Conservation (phyloP, 2,329 filamentous ascomycete species). For the Phaeophleospora eucalypticola region DNA sequence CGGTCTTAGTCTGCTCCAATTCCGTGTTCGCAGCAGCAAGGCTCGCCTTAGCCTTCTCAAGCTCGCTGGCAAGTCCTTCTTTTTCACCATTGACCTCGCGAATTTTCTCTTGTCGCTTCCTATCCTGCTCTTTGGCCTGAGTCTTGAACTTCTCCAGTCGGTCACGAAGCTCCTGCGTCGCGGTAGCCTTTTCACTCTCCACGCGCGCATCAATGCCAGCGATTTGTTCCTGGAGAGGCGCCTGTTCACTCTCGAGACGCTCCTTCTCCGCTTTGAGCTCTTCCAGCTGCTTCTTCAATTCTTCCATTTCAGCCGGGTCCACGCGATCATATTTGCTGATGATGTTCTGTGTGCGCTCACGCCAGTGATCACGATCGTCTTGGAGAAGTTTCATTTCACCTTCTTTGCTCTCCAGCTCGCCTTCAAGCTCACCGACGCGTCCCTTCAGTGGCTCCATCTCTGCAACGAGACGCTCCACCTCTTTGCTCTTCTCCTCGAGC, state of each 20-base stretch:
- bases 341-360: constrained; percentile 92
- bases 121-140: constrained; percentile 48
- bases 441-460: constrained; percentile 79
- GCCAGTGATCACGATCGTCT: constrained; percentile 89
- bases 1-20: constrained; percentile 58
- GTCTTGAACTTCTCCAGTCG: constrained; percentile 36
- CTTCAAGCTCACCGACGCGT: constrained; percentile 76
- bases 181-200: constrained; percentile 29
- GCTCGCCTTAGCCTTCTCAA: constrained; percentile 22
- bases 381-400: constrained; percentile 85
- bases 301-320: constrained; percentile 88
- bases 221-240: constrained; percentile 48
- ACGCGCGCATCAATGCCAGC: constrained; percentile 45
- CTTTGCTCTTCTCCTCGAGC: constrained; percentile 68
- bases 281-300: constrained; percentile 73
- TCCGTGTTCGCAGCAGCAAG: constrained; percentile 39
- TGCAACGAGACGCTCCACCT: constrained; percentile 67
- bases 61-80: constrained; percentile 37
- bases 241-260: constrained; percentile 50
- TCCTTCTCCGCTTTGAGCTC: constrained; percentile 50
- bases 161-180: constrained; percentile 14
- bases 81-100: constrained; percentile 60
- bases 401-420: constrained; percentile 73
- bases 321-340: constrained; percentile 93
- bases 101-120: constrained; percentile 63